Evolutionary conservation across 2,329 filamentous ascomycete genomes (phyloP), one percentile per base, ranked within the genome.

Genomic region (Geosmithia morbida): DNA sequence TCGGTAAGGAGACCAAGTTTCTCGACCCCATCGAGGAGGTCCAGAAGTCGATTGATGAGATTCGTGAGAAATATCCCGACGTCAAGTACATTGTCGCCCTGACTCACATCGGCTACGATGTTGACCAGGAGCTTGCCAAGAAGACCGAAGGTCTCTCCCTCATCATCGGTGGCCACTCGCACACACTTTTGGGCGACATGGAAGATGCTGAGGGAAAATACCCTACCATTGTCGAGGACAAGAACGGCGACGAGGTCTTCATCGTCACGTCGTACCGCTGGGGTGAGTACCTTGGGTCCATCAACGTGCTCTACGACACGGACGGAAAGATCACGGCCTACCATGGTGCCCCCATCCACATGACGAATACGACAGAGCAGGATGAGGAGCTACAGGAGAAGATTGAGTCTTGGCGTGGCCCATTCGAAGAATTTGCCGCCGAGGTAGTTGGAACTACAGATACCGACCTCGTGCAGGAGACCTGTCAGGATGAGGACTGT

Each of bases 281-380:
- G 80, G 79, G 79, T 46, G 77, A 83, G 61, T 83, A 83, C 48
- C 61, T 83, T 2, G 80, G 79, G 49, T 79, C 79, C 58, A 83
- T 83, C 52, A 78, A 82, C 51, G 70, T 83, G 7, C 77, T 75
- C 1, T 83, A 80, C 55, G 77, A 81, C 53, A 52, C 65, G 3
- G 62, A 74, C 2, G 80, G 80, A 57, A 77, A 73, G 58, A 72
- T 81, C 16, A 66, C 83, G 6, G 70, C 69, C 3, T 83, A 83
- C 61, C 71, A 73, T 55, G 79, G 79, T 30, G 78, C 71, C 0
- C 79, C 80, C 1, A 75, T 83, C 53, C 78, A 81, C 55, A 62
- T 83, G 47, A 77, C 73, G 59, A 82, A 83, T 61, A 62, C 67
- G 3, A 83, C 77, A 1, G 60, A 65, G 46, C 72, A 77, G 57